Conservation (phyloP, 495 filamentous ascomycete species). For the Hypoxylon subgilvum region DNA sequence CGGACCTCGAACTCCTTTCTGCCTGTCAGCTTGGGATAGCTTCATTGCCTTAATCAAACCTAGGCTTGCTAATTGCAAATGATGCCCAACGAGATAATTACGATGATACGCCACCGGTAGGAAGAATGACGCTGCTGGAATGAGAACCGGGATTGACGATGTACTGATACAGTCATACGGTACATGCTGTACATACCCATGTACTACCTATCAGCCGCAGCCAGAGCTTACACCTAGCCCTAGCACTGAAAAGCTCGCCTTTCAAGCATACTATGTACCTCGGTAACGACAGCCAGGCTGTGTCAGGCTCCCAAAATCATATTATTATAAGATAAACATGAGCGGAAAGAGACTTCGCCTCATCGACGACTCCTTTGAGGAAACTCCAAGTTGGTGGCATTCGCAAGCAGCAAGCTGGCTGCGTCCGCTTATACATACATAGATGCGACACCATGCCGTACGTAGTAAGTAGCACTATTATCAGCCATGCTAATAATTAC, state of each 20-base stretch:
- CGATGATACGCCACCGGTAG: slow-evolving; percentile 19
- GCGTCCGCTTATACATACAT: background rate
- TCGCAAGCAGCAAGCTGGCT: background rate
- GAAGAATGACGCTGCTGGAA: slow-evolving; percentile 10
- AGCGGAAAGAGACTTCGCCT: background rate
- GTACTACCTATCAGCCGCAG: too few relatives aligned
- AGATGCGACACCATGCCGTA: background rate
- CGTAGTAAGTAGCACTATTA: too few relatives aligned
- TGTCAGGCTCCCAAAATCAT: too few relatives aligned
- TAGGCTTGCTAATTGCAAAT: slow-evolving; percentile 12
- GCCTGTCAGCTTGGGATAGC: slow-evolving; percentile 11
- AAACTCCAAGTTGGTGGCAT: background rate
- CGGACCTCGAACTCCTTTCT: slow-evolving; percentile 2
- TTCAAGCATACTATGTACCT: too few relatives aligned
- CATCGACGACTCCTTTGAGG: background rate
- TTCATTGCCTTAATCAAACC: slow-evolving; percentile 35
- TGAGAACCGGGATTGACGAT: too few relatives aligned
- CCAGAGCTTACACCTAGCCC: too few relatives aligned
- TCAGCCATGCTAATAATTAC: slow-evolving; percentile 6
- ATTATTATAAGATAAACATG: too few relatives aligned
- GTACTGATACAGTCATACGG: too few relatives aligned
- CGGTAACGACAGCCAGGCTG: too few relatives aligned
- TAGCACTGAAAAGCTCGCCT: too few relatives aligned
- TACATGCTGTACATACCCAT: too few relatives aligned
- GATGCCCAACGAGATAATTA: slow-evolving; percentile 8